Base-by-base conservation (phyloP, 371 early-diverging fungal species). In the Basidiobolus meristosporus region DNA sequence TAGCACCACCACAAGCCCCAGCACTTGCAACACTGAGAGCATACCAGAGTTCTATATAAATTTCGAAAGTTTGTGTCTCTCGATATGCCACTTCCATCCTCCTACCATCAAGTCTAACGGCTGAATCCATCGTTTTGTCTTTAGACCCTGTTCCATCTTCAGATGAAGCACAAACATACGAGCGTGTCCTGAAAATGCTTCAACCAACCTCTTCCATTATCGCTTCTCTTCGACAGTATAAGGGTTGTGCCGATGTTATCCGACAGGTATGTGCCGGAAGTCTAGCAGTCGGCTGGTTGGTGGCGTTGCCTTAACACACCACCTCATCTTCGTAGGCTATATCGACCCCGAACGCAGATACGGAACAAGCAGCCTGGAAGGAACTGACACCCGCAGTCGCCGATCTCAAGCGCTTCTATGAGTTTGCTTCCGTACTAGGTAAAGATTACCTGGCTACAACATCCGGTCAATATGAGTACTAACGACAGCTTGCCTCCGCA, bases 341-440 rank as follows among this genome's bases (percentile, higher is more conserved):
- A 41, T 73, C 80, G 7, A 59, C 56, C 22, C 86, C 90, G 10
- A 71, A 68, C 19, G 59, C 66, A 28, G 82, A 85, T 39, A 73
- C 77, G 42, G 93, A 92, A 53, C 63, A 79, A 22, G 75, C 62
- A 32, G 90, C 88, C 14, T 92, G 88, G 91, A 57, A 69, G 33
- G 74, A 73, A 29, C 65, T 90, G 10, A 57, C 64, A 14, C 90
- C 89, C 17, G 74, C 77, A 9, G 87, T 89, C 7, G 51, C 54
- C 18, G 71, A 74, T 47, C 59, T 92, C 46, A 68, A 72, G 39
- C 69, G 68, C 43, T 85, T 75, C 60, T 90, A 73, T 56, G 75
- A 77, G 40, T 74, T 79, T 52, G 71, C 84, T 4, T 53, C 56
- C 31, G 56, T 63, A 42, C 59, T 87, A 35, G 73, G 29, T 18